A percentile compares a stretch with the other conserved stretches of the same genome.
Evolutionary conservation across 2,329 filamentous ascomycete species (phyloP).

Genomic region (Sphaerulina vaccinii): DNA sequence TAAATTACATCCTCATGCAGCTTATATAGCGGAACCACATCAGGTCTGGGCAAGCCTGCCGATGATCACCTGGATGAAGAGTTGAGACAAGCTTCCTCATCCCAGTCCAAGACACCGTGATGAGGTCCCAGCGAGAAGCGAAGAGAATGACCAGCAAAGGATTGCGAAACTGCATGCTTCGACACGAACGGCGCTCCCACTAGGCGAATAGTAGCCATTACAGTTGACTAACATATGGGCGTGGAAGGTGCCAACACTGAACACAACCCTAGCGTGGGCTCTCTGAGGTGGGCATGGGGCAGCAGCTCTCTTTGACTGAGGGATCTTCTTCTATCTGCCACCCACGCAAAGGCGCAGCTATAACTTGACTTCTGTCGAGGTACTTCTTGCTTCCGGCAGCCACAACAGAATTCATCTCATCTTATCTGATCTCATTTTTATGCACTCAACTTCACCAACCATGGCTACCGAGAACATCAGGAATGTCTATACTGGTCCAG

Average conservation of each 20-base stretch:
- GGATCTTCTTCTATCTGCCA: background rate
- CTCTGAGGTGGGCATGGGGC: background rate
- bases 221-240: slow-evolving; percentile 3
- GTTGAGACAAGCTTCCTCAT: background rate
- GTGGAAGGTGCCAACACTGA: background rate
- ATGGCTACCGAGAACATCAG: slow-evolving; percentile 11
- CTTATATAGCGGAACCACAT: background rate
- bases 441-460: background rate
- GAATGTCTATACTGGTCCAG: slow-evolving; percentile 59
- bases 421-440: background rate
- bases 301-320: background rate
- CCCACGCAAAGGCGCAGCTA: background rate
- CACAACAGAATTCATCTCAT: background rate
- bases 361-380: slow-evolving; percentile 1
- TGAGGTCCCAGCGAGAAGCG: background rate
- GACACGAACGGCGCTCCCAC: background rate
- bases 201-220: slow-evolving; percentile 8
- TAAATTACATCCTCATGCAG: background rate
- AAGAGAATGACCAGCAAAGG: background rate
- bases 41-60: background rate
- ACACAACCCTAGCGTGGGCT: background rate
- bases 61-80: slow-evolving; percentile 2
- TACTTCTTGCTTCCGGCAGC: background rate
- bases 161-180: background rate
- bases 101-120: slow-evolving; percentile 2